A percentile compares a stretch with the other conserved stretches of the same genome.
Conservation (phyloP, 228 moss, liverwort and hornwort genomes). For the Sphagnum fallax region DNA sequence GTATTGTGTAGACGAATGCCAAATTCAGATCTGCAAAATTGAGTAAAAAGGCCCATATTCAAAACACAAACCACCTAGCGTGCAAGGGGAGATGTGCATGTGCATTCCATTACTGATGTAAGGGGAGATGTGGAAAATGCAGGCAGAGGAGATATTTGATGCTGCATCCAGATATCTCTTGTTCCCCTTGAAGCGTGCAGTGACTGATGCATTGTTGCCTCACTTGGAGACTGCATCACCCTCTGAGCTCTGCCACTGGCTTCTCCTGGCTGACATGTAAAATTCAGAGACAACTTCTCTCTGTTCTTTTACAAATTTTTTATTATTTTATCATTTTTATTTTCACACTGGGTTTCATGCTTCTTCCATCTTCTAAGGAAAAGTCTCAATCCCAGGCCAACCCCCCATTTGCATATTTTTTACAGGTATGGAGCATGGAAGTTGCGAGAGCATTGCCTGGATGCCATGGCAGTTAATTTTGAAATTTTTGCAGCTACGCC, state of each 20-base stretch:
- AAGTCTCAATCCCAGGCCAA: too few species aligned
- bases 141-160: conserved; percentile 93
- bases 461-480: conserved; percentile 83
- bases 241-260: conserved; percentile 79
- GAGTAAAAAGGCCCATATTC: too few species aligned
- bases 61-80: too few species aligned
- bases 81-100: too few species aligned
- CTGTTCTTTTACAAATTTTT: background rate
- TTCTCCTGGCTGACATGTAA: conserved; percentile 83
- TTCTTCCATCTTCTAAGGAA: too few species aligned
- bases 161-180: conserved; percentile 90
- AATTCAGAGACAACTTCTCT: conserved; percentile 4
- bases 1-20: too few species aligned
- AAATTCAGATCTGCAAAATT: too few species aligned
- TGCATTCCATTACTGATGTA: too few species aligned
- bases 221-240: conserved; percentile 69
- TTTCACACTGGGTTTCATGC: background rate
- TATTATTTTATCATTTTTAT: background rate
- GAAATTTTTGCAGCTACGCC: conserved; percentile 57
- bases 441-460: conserved; percentile 82
- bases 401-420: too few species aligned
- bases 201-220: conserved; percentile 75
- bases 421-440: conserved; percentile 87
- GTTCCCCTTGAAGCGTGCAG: conserved; percentile 80
- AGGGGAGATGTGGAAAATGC: background rate